These are phyloP conservation scores for Sphagnurus paluster DNA, from an alignment of 1,284 basidiomycete species.

Conservation along the genomic window DNA sequence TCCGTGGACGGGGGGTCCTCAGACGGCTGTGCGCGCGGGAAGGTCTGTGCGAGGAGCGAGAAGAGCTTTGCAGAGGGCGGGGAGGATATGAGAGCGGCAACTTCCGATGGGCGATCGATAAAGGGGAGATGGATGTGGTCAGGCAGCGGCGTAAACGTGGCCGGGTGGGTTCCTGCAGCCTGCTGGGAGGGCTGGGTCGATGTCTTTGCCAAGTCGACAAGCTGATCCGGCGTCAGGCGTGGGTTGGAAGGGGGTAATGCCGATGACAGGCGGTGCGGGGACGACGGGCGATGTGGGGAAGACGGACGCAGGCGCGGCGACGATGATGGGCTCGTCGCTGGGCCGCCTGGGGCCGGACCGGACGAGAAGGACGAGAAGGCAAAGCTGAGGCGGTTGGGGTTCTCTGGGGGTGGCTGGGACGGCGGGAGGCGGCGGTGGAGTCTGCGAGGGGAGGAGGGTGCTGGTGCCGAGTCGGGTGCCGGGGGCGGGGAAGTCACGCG, in stretches of 20 bases:
- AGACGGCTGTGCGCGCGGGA: slow-evolving; percentile 30
- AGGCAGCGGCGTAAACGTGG: slow-evolving; percentile 69
- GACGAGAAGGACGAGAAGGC: slow-evolving; percentile 59
- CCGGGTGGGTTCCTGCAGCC: slow-evolving; percentile 25
- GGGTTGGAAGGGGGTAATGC: slow-evolving; percentile 35
- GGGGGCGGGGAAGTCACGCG: slow-evolving; percentile 43
- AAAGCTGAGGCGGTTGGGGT: slow-evolving; percentile 54
- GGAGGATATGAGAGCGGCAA: slow-evolving; percentile 56
- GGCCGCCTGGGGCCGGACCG: slow-evolving; percentile 17
- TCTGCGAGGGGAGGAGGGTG: slow-evolving; percentile 32
- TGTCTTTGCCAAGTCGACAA: slow-evolving; percentile 63
- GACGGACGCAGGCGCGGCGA: slow-evolving; percentile 44
- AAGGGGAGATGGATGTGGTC: slow-evolving; percentile 74
- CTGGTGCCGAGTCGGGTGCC: slow-evolving; percentile 23
- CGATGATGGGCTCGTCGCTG: slow-evolving; percentile 31
- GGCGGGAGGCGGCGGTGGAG: slow-evolving; percentile 25
- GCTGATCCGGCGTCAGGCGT: slow-evolving; percentile 62
- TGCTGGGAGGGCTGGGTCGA: slow-evolving; percentile 46
- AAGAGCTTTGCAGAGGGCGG: slow-evolving; percentile 69
- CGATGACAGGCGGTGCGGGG: slow-evolving; percentile 32
- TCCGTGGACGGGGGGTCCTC: slow-evolving; percentile 35
- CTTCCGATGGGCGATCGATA: slow-evolving; percentile 70
- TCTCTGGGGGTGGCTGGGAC: slow-evolving; percentile 23
- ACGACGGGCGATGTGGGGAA: slow-evolving; percentile 31
- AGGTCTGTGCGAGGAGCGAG: slow-evolving; percentile 68